Evolutionary conservation across 495 filamentous ascomycete species (phyloP).

Genomic region (Arthonia radiata): DNA sequence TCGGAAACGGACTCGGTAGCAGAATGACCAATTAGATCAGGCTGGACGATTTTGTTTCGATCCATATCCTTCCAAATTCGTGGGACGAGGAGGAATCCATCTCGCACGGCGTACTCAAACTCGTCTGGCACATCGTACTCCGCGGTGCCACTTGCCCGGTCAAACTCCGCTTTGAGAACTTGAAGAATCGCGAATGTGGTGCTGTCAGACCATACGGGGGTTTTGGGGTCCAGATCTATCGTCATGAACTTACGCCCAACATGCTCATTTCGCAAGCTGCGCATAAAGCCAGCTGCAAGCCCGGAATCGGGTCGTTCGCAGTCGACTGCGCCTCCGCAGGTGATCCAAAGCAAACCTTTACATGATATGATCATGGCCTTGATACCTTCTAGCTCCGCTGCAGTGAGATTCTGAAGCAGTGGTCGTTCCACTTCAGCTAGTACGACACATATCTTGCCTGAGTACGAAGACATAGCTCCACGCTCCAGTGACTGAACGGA

Average conservation of each 20-base stretch:
- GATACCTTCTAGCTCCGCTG: too few species aligned
- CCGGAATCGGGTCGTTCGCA: conserved; percentile 2
- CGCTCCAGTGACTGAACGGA: too few species aligned
- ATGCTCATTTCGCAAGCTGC: conserved; percentile 8
- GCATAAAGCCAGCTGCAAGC: conserved; percentile 7
- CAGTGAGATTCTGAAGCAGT: too few species aligned
- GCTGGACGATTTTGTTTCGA: too few species aligned
- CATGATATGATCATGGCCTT: too few species aligned
- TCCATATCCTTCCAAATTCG: conserved; percentile 7
- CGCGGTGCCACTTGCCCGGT: background rate
- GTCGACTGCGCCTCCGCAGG: conserved; percentile 6
- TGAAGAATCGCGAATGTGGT: conserved; percentile 3
- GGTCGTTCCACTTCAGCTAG: too few species aligned
- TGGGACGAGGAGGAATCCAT: background rate
- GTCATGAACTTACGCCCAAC: conserved; percentile 2
- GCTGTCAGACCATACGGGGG: too few species aligned
- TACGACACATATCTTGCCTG: too few species aligned
- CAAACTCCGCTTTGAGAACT: conserved; percentile 3
- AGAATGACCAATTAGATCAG: too few species aligned
- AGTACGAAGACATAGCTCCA: too few species aligned
- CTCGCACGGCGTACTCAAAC: background rate
- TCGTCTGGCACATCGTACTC: conserved; percentile 1
- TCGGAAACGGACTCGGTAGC: too few species aligned
- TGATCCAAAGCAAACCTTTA: conserved; percentile 9
- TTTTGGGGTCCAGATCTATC: conserved; percentile 9